These are phyloP conservation scores for Cryptococcus floricola DNA, from an alignment of 1,284 basidiomycete genomes.

Conservation along the genomic window DNA sequence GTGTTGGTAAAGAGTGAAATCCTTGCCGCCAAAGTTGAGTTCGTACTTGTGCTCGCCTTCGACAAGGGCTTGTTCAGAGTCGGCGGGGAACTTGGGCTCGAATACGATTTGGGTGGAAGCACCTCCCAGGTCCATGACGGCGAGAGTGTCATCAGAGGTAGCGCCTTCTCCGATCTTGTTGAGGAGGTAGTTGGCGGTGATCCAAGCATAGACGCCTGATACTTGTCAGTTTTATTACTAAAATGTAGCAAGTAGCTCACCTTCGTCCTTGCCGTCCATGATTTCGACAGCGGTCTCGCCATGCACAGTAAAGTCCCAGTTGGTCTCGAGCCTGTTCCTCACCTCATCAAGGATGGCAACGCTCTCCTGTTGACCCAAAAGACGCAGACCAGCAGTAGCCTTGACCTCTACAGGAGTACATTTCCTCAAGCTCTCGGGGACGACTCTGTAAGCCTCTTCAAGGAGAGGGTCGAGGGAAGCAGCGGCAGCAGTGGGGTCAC, in stretches of 20 bases:
- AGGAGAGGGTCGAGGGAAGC: constrained; percentile 74
- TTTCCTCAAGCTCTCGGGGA: constrained; percentile 62
- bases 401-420: constrained; percentile 92
- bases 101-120: constrained; percentile 98
- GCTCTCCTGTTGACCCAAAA: constrained; percentile 66
- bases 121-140: constrained; percentile 93
- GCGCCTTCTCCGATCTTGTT: constrained; percentile 62
- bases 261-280: constrained; percentile 97
- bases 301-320: constrained; percentile 72
- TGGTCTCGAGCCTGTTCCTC: constrained; percentile 57
- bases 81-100: constrained; percentile 65
- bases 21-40: constrained; percentile 68
- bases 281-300: constrained; percentile 64
- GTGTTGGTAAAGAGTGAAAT: constrained; percentile 81
- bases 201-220: constrained; percentile 83
- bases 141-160: constrained; percentile 63
- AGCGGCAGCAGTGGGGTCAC: constrained; percentile 65
- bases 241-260: constrained; percentile 37
- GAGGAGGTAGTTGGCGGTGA: constrained; percentile 91
- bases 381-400: constrained; percentile 86
- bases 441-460: constrained; percentile 70
- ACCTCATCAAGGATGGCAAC: constrained; percentile 76
- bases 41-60: constrained; percentile 94
- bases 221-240: neutral
- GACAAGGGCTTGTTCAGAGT: constrained; percentile 57